phyloP scores from a whole-genome alignment of 257 asterid genomes.

The Fraxinus excelsior region DNA sequence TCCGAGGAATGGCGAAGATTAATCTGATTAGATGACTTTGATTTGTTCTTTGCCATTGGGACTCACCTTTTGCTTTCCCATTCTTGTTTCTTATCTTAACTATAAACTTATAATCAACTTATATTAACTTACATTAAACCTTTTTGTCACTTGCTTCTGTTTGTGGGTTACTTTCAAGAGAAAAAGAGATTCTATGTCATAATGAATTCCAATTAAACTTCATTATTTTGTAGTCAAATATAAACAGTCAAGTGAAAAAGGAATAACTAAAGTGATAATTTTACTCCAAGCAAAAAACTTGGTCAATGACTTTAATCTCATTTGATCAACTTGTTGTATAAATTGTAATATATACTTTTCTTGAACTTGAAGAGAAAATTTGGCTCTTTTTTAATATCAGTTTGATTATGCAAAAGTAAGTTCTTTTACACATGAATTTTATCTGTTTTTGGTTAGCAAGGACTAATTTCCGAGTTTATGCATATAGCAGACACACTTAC shows the following conservation, averaged over 20 bases:
- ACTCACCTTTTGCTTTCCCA: conserved; percentile 21
- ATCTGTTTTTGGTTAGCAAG: not conserved
- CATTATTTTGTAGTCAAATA: conserved; percentile 17
- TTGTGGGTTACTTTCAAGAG: conserved; percentile 29
- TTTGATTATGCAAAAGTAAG: too few species aligned
- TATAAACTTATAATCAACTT: conserved; percentile 13
- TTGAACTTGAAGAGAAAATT: conserved; percentile 41
- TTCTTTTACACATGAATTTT: not conserved
- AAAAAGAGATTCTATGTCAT: conserved; percentile 38
- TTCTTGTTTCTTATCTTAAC: conserved; percentile 20
- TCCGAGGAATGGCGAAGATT: conserved; percentile 58
- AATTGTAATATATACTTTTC: conserved; percentile 27
- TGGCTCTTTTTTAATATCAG: not conserved
- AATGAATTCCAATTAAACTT: conserved; percentile 25
- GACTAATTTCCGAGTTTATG: not conserved
- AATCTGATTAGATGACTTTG: conserved; percentile 65
- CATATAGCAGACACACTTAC: not conserved
- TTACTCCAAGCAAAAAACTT: conserved; percentile 2
- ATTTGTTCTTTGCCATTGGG: conserved; percentile 77
- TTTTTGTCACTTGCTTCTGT: conserved; percentile 41
- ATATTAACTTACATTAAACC: not conserved
- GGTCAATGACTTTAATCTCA: conserved; percentile 33
- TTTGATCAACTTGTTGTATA: conserved; percentile 27
- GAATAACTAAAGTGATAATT: conserved; percentile 10
- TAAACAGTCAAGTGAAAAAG: not conserved